Evolutionary conservation across 805 yeast genomes (phyloP), one percentile per base, ranked within the genome.

Genomic region (Metschnikowia shivogae): DNA sequence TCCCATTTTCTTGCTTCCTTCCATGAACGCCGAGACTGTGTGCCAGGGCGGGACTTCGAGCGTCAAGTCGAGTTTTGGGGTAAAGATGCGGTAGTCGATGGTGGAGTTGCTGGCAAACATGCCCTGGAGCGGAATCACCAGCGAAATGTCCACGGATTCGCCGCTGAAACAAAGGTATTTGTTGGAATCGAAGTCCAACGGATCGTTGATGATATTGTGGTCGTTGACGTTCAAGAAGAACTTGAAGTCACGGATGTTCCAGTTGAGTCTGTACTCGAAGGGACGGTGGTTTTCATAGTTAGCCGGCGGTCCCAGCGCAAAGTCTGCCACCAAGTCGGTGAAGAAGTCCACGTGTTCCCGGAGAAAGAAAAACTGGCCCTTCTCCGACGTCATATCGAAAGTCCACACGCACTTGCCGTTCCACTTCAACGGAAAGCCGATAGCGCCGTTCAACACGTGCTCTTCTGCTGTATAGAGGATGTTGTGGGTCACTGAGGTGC

Each of bases 11-110:
- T 75, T 78, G 10, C 76, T 65, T 34, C 63, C 65, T 38, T 75
- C 74, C 67, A 86, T 61, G 53, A 92, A 92, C 39, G 84, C 82
- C 44, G 81, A 78, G 22, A 81, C 68, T 0, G 98, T 90, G 58
- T 89, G 95, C 96, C 98, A 93, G 1, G 92, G 84, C 0, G 99
- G 98, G 0, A 93, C 80, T 46, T 82, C 84, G 2, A 90, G 61
- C 0, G 77, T 67, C 38, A 93, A 56, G 39, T 82, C 76, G 52
- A 89, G 78, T 39, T 65, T 65, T 0, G 86, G 80, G 0, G 96
- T 83, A 3, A 52, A 50, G 2, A 84, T 51, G 1, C 64, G 62
- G 54, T 73, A 87, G 12, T 72, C 65, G 12, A 84, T 68, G 0
- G 76, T 73, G 1, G 79, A 77, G 3, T 76, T 73, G 41, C 75